Conservation (phyloP, 331 rosid species). For the Cucumis variabilis region DNA sequence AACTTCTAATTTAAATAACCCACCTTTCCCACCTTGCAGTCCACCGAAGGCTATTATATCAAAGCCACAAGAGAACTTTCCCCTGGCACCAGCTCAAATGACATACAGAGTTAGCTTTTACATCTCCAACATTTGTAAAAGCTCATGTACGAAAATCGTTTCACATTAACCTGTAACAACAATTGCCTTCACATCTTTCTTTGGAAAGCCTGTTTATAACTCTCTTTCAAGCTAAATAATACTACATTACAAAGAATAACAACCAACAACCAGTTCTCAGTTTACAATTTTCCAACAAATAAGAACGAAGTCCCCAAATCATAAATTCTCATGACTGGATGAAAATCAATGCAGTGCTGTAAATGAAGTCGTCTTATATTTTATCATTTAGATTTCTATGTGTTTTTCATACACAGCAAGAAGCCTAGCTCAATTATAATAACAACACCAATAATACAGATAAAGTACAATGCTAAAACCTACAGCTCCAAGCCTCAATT, state of each 20-base stretch:
- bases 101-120: conserved; percentile 27
- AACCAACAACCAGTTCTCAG: neutral
- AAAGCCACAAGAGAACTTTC: conserved; percentile 94
- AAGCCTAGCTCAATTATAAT: neutral
- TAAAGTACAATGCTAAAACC: neutral
- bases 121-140: neutral
- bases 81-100: conserved; percentile 69
- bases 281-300: neutral
- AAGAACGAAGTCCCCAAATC: neutral
- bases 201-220: conserved; percentile 67
- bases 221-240: conserved; percentile 62
- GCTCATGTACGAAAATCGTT: neutral
- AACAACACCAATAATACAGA: neutral
- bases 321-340: neutral
- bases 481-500: neutral
- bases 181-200: conserved; percentile 92
- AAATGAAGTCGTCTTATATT: neutral
- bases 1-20: too few species aligned
- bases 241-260: conserved; percentile 5
- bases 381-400: neutral
- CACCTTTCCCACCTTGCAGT: conserved; percentile 66
- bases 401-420: neutral
- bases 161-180: conserved; percentile 69
- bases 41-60: conserved; percentile 81
- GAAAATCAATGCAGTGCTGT: neutral